Percentiles rank a stretch among this genome's conserved stretches.
Evolutionary conservation across 1,284 basidiomycete genomes (phyloP).

Genomic region (Wallemia ichthyophaga): DNA sequence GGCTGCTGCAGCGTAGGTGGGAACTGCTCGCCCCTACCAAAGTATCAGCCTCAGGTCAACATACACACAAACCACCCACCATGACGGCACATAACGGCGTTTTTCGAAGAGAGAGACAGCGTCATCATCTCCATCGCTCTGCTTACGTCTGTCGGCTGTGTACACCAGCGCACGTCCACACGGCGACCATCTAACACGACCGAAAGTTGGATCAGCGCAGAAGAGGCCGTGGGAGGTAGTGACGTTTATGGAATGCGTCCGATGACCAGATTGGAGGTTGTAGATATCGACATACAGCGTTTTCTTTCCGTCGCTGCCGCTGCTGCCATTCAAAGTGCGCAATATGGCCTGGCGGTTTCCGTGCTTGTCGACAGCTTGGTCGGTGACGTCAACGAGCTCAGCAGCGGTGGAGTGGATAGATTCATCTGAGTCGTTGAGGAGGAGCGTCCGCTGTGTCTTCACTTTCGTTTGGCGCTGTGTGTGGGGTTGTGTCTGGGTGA

Average conservation of each 20-base stretch:
- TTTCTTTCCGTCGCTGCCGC: neutral
- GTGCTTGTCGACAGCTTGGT: neutral
- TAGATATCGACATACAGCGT: neutral
- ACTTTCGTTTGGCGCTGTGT: neutral
- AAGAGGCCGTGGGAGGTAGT: neutral
- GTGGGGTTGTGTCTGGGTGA: neutral
- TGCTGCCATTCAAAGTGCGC: neutral
- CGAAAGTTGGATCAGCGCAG: neutral
- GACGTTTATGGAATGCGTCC: neutral
- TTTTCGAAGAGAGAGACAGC: neutral
- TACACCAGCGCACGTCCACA: neutral
- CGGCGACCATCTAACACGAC: neutral
- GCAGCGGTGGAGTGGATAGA: neutral
- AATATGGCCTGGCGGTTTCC: neutral
- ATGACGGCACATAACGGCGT: neutral
- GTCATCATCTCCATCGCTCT: neutral
- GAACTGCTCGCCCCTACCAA: neutral
- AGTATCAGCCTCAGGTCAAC: neutral
- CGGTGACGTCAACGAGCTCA: neutral
- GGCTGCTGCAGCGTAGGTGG: neutral
- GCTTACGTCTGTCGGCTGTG: neutral
- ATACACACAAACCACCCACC: neutral
- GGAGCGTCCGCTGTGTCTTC: neutral
- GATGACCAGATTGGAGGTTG: neutral
- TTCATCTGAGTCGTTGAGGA: neutral